These are phyloP conservation scores for Triangularia setosa DNA, from an alignment of 2,329 filamentous ascomycete genomes.

Conservation along the genomic window DNA sequence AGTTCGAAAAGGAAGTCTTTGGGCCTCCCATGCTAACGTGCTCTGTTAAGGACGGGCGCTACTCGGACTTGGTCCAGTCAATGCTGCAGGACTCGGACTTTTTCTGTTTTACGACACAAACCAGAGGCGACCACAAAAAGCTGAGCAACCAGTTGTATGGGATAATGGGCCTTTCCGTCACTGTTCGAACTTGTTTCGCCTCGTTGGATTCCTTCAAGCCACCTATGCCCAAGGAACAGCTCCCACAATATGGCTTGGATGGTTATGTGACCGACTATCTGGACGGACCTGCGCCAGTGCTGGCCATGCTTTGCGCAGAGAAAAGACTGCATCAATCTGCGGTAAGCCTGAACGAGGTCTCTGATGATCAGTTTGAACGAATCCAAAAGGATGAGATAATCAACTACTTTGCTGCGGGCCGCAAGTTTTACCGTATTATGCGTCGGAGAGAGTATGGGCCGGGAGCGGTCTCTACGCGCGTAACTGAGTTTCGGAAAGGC, in stretches of 20 bases:
- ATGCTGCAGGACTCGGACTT: conserved; percentile 51
- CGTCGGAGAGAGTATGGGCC: conserved; percentile 79
- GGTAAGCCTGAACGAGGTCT: conserved; percentile 60
- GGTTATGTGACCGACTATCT: conserved; percentile 77
- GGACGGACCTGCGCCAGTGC: conserved; percentile 73
- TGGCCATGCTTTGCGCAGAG: conserved; percentile 83
- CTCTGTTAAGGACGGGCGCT: conserved; percentile 68
- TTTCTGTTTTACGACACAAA: conserved; percentile 73
- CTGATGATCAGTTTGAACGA: conserved; percentile 62
- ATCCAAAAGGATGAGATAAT: conserved; percentile 58
- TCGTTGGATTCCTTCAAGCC: conserved; percentile 52
- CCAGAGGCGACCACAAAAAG: conserved; percentile 66
- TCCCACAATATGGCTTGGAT: conserved; percentile 64
- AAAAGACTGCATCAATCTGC: conserved; percentile 65
- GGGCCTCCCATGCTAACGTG: conserved; percentile 79
- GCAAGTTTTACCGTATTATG: conserved; percentile 59
- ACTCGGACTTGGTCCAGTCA: conserved; percentile 54
- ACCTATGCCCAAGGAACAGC: conserved; percentile 52
- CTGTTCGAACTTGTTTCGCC: conserved; percentile 60
- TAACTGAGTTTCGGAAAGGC: conserved; percentile 58
- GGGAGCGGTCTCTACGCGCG: conserved; percentile 65
- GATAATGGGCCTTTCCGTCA: conserved; percentile 64
- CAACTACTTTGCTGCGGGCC: conserved; percentile 65
- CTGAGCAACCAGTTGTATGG: conserved; percentile 63
- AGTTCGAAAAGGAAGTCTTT: conserved; percentile 73